Evolutionary conservation across 2,329 filamentous ascomycete genomes (phyloP).

Genomic region (Rutstroemia sp.): DNA sequence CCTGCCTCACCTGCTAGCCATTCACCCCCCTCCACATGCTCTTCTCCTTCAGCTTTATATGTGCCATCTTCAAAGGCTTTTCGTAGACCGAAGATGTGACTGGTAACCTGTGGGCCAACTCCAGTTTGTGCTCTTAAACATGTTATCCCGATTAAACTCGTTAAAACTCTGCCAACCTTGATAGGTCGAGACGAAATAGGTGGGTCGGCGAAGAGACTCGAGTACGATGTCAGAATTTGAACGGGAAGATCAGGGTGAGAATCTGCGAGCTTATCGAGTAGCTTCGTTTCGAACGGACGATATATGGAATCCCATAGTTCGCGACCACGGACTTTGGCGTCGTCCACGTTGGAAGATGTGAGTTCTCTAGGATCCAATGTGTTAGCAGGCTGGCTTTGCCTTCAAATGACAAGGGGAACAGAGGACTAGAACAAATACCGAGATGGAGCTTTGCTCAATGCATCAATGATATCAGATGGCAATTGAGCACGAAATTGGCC

Average conservation of each 20-base stretch:
- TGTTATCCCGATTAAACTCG: slow-evolving; percentile 64
- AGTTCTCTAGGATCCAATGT: slow-evolving; percentile 12
- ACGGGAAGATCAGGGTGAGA: slow-evolving; percentile 77
- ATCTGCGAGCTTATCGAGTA: slow-evolving; percentile 62
- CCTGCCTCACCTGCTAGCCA: slow-evolving; percentile 62
- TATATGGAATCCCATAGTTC: slow-evolving; percentile 73
- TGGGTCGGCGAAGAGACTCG: slow-evolving; percentile 65
- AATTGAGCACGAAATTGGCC: slow-evolving; percentile 61
- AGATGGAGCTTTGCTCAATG: slow-evolving; percentile 50
- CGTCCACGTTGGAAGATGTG: slow-evolving; percentile 42
- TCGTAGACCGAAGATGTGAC: slow-evolving; percentile 71
- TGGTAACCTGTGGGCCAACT: slow-evolving; percentile 74
- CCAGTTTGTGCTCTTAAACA: slow-evolving; percentile 74
- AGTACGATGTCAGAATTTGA: slow-evolving; percentile 72
- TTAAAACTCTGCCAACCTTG: slow-evolving; percentile 62
- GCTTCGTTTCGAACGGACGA: slow-evolving; percentile 63
- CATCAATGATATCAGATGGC: slow-evolving; percentile 44
- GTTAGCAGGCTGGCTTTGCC: not conserved
- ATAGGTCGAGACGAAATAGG: slow-evolving; percentile 34
- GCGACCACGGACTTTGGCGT: slow-evolving; percentile 50
- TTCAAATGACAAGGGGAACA: not conserved
- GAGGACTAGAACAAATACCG: slow-evolving; percentile 20
- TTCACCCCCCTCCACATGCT: slow-evolving; percentile 41
- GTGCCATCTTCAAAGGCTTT: slow-evolving; percentile 67
- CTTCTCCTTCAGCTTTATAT: slow-evolving; percentile 39